These are phyloP conservation scores for Solanum hybrid DNA, from an alignment of 305 asterid genomes.

Conservation along the genomic window DNA sequence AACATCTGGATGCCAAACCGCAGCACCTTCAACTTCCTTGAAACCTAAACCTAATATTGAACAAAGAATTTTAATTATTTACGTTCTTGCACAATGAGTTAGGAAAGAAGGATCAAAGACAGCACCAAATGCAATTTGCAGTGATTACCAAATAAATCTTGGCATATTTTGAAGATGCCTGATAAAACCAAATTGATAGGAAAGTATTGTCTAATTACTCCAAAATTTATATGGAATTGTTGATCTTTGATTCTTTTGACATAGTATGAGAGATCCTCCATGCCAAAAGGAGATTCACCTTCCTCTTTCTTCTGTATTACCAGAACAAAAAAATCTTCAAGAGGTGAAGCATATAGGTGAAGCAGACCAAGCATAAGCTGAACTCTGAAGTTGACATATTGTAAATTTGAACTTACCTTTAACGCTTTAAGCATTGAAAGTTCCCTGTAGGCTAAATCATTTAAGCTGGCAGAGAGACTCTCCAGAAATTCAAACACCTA, in stretches of 20 bases:
- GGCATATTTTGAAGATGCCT: conserved; percentile 87
- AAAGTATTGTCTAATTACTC: conserved; percentile 71
- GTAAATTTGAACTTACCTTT: conserved; percentile 43
- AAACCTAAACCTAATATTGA: conserved; percentile 61
- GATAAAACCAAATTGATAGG: conserved; percentile 72
- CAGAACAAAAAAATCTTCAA: conserved; percentile 10
- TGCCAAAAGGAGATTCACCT: conserved; percentile 70
- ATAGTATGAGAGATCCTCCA: conserved; percentile 78
- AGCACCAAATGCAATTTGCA: not conserved
- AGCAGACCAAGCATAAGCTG: conserved; percentile 11
- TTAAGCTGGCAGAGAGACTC: conserved; percentile 66
- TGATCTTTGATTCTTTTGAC: conserved; percentile 60
- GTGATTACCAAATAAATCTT: conserved; percentile 81
- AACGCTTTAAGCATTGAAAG: conserved; percentile 63
- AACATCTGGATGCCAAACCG: conserved; percentile 81
- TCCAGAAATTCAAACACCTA: conserved; percentile 89
- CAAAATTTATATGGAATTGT: conserved; percentile 66
- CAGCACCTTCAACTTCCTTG: conserved; percentile 61
- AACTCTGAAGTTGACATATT: not conserved
- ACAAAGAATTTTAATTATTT: conserved; percentile 1
- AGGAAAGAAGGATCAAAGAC: conserved; percentile 10
- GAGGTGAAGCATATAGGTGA: conserved; percentile 10
- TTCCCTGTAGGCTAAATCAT: conserved; percentile 70
- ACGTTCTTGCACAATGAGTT: conserved; percentile 2
- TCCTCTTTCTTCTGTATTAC: conserved; percentile 66